Conservation (phyloP, 2,329 filamentous ascomycete genomes). For the Verticillium longisporum region DNA sequence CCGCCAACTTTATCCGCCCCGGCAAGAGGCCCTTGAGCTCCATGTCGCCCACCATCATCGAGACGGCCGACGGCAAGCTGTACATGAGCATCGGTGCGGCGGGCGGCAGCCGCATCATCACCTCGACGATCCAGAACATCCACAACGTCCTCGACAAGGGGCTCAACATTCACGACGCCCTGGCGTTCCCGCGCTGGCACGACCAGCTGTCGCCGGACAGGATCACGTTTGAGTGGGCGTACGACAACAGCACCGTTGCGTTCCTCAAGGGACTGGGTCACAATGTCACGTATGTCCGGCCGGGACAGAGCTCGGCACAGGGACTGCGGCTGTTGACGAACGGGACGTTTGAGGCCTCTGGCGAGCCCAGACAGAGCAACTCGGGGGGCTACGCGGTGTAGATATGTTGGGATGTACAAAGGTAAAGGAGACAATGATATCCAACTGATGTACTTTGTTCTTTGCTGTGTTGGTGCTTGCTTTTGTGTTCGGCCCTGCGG, state of each 20-base stretch:
- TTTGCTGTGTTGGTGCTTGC: not conserved
- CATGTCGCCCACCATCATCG: constrained; percentile 71
- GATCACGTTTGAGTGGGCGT: constrained; percentile 64
- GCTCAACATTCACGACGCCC: constrained; percentile 53
- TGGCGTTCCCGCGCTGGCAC: constrained; percentile 67
- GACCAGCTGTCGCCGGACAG: constrained; percentile 72
- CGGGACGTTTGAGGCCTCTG: constrained; percentile 68
- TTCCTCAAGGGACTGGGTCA: constrained; percentile 62
- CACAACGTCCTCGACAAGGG: constrained; percentile 66
- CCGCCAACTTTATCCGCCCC: constrained; percentile 68
- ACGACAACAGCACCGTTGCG: constrained; percentile 61
- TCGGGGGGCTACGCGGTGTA: constrained; percentile 58
- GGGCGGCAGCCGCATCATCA: constrained; percentile 81
- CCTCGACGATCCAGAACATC: constrained; percentile 70
- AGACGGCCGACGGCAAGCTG: constrained; percentile 59
- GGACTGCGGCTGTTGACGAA: constrained; percentile 58
- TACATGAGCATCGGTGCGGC: constrained; percentile 71
- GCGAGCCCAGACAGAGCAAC: constrained; percentile 70
- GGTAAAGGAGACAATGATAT: not conserved
- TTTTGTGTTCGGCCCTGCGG: no score
- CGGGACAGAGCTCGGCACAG: constrained; percentile 65
- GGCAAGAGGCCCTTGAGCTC: constrained; percentile 74
- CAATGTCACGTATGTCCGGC: constrained; percentile 66
- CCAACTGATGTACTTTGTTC: not conserved
- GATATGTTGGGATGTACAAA: not conserved